Evolutionary conservation across 306 rosid species (phyloP), one percentile per base, ranked within the genome.

Genomic region (Prunus padus): DNA sequence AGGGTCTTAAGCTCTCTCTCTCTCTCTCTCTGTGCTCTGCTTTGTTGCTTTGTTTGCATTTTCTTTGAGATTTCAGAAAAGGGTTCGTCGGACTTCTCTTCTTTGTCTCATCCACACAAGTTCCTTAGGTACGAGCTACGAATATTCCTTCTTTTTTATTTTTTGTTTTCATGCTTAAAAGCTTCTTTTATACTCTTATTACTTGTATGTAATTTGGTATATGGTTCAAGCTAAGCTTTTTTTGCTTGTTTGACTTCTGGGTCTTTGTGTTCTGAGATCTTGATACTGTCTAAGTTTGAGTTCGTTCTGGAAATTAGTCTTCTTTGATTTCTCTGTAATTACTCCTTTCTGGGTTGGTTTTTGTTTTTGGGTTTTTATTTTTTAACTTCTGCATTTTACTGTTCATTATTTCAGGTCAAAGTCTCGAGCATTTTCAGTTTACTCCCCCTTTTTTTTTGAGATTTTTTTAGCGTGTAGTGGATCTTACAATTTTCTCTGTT

Each of bases 1-100:
- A 90, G 88, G 85, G 26, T 80, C 97, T 82, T 91, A 60, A 89
- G 26, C 57, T 52, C 50, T 74, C 65, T 28, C 33, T 33, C 64
- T 75, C 73, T 30, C 69, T 67, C 73, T 61, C 15, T 50, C 72
- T 60, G n/a, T 42, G 22, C 59, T 75, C 65, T 71, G 59, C 82
- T 73, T 46, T 65, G 50, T n/a, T 8, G 7, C 71, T 78, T 71
- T 66, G 22, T 26, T 12, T 33, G 81, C 88, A 84, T 83, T 83
- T 78, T 60, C 69, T 78, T 63, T 71, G 31, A 16, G 67, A 63
- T 63, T 71, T 57, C 71, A 44, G 69, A 57, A 45, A 73, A 50
- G 72, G 57, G 56, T 64, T 69, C 56, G 72, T 52, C 76, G 47
- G 47, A 68, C 59, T 76, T 68, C 82, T 82, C 31, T 78, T 71